Conservation (phyloP, 331 rosid species). For the Saraca asoca region DNA sequence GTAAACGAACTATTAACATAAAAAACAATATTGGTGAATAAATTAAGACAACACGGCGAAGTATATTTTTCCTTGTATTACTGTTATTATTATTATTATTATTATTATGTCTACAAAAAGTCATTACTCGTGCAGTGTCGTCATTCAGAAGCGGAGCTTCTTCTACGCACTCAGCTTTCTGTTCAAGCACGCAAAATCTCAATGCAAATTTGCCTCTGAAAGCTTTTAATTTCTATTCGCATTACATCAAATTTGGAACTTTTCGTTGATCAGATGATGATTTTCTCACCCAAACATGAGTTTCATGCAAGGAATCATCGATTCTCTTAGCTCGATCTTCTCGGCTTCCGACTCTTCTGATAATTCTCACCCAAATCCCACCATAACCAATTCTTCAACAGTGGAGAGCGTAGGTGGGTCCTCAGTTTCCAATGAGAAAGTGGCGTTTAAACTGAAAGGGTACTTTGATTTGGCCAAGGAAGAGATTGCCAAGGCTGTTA, state of each 20-base stretch:
- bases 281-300: constrained; percentile 51
- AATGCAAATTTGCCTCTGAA: neutral
- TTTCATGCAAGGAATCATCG: constrained; percentile 67
- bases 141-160: too few relatives aligned
- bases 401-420: constrained; percentile 62
- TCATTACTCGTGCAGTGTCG: too few relatives aligned
- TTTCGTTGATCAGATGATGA: constrained; percentile 31
- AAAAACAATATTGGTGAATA: too few relatives aligned
- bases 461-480: constrained; percentile 82
- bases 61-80: too few relatives aligned
- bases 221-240: neutral
- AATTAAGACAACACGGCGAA: too few relatives aligned
- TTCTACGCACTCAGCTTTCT: too few relatives aligned
- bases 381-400: constrained; percentile 39
- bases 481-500: constrained; percentile 90
- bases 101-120: too few relatives aligned
- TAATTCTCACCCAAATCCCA: constrained; percentile 41
- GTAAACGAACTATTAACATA: too few relatives aligned
- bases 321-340: constrained; percentile 64
- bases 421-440: constrained; percentile 79
- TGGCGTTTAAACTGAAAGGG: constrained; percentile 88
- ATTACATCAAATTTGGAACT: neutral
- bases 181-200: neutral
- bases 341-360: constrained; percentile 40
- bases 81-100: too few relatives aligned